These are phyloP conservation scores for Ochetophila trinervis DNA, from an alignment of 306 rosid genomes.

Conservation along the genomic window DNA sequence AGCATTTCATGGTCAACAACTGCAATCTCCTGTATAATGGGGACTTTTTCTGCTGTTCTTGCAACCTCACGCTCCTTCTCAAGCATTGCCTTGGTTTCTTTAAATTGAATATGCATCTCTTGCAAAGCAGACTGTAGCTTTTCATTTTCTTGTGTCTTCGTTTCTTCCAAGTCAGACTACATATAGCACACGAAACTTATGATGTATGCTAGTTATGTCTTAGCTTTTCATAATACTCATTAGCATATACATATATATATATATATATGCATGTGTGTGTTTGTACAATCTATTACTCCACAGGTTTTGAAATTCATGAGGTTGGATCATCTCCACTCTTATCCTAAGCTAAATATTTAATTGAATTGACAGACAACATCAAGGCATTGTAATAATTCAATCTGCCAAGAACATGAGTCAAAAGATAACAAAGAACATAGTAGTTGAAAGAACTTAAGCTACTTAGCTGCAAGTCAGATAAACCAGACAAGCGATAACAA, in stretches of 20 bases:
- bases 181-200: constrained; percentile 19
- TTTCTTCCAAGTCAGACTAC: constrained; percentile 85
- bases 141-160: constrained; percentile 84
- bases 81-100: constrained; percentile 66
- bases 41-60: constrained; percentile 59
- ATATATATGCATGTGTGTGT: too few species aligned
- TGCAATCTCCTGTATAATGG: constrained; percentile 87
- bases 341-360: too few species aligned
- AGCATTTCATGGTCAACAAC: constrained; percentile 76
- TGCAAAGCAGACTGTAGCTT: constrained; percentile 82
- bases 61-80: constrained; percentile 73
- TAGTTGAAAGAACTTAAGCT: background rate
- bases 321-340: too few species aligned
- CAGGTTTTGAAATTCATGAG: too few species aligned
- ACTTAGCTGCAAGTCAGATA: background rate
- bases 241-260: too few species aligned
- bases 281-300: too few species aligned
- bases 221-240: too few species aligned
- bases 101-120: constrained; percentile 77
- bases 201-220: too few species aligned
- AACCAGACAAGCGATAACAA: background rate
- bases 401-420: background rate
- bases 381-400: too few species aligned
- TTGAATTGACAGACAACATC: too few species aligned
- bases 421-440: background rate